Base-by-base conservation (phyloP, 2,329 filamentous ascomycete genomes). In the Aureobasidium sp. region DNA sequence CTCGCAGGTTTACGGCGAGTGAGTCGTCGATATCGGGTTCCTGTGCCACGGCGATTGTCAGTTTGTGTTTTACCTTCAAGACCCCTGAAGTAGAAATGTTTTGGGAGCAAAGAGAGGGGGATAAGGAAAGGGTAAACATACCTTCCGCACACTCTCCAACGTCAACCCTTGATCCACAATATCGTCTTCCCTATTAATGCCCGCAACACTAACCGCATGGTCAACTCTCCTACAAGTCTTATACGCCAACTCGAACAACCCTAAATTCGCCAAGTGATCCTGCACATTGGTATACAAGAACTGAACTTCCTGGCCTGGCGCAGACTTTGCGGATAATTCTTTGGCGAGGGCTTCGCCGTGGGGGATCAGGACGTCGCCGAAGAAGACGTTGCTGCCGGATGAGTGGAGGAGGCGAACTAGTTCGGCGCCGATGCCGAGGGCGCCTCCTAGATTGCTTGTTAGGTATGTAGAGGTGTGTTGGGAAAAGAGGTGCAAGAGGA, bases 181-280 rank as follows among this genome's bases (percentile, higher is more conserved):
- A 47, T 77, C 75, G 0, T 71, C 72, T 6, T 73, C 72, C 63
- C 81, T 80, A 17, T 73, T 71, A 5, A 79, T 75, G 0, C 78
- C 80, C 1, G 80, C 81, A 36, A 75, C 78, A 4, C 76, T 76
- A 22, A 81, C 73, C 5, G 79, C 80, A 63, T 79, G 76, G 62
- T 83, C 80, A 25, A 82, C 74, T 6, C 71, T 71, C 3, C 77
- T 77, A 62, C 79, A 78, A n/a, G 71, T 73, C 7, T 75, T 68
- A 45, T 76, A 74, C 0, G 80, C 78, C 2, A 72, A 64, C 27
- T 79, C 75, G 67, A 82, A 82, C 5, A 83, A 70, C 3, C 70
- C 70, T 34, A 81, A 68, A 31, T 79, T 75, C 15, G 77, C 74
- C n/a, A 73, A 66, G 66, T 82, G 81, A 47, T 74, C 68, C 11